Evolutionary conservation across 306 rosid species (phyloP).

Genomic region (Castanea crenata): DNA sequence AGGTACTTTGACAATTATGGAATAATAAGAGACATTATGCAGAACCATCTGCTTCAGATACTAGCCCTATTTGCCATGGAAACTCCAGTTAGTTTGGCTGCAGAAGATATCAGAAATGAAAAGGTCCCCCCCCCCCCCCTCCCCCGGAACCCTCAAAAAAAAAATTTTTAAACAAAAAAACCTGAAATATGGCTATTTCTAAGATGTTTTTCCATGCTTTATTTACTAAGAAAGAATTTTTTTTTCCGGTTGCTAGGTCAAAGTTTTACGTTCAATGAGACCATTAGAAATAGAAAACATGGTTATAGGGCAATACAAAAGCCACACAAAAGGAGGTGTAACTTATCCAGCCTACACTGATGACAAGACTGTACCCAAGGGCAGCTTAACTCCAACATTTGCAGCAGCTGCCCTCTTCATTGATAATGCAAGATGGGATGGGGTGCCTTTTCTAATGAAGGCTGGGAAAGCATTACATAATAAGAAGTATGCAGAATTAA

Average conservation of each 20-base stretch:
- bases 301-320: slow-evolving; percentile 77
- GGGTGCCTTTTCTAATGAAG: slow-evolving; percentile 90
- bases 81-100: slow-evolving; percentile 93
- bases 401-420: slow-evolving; percentile 94
- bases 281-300: slow-evolving; percentile 62
- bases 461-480: slow-evolving; percentile 90
- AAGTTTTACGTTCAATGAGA: slow-evolving; percentile 90
- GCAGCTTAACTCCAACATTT: slow-evolving; percentile 87
- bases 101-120: slow-evolving; percentile 92
- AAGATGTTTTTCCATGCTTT: neutral
- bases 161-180: neutral
- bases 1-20: slow-evolving; percentile 91
- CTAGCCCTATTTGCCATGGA: slow-evolving; percentile 96
- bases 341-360: slow-evolving; percentile 73
- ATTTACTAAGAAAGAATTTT: neutral
- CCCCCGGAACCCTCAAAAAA: neutral
- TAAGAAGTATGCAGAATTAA: slow-evolving; percentile 47
- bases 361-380: slow-evolving; percentile 80
- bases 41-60: slow-evolving; percentile 91
- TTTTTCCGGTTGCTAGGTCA: slow-evolving; percentile 56
- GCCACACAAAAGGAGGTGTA: slow-evolving; percentile 75
- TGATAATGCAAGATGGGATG: slow-evolving; percentile 94
- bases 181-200: neutral
- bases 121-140: slow-evolving; percentile 46
- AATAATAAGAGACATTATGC: slow-evolving; percentile 92